Percentiles rank a stretch among this genome's conserved stretches.
These are phyloP conservation scores for Mycena latifolia DNA, from an alignment of 768 basidiomycete genomes.

Conservation along the genomic window DNA sequence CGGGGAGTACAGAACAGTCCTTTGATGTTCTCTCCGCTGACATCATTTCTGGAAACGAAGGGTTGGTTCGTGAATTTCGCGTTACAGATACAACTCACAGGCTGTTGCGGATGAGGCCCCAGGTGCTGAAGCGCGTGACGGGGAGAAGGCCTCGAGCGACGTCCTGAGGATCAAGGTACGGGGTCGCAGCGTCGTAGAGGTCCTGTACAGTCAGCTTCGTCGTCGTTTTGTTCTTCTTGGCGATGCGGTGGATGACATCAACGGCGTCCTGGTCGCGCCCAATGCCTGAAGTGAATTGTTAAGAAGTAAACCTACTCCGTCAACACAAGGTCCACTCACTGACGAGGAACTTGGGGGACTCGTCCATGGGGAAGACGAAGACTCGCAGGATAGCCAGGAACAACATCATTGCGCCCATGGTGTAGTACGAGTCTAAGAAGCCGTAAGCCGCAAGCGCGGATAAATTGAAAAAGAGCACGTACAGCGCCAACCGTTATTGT, in stretches of 20 bases:
- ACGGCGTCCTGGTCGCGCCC: constrained; percentile 67
- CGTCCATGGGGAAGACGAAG: constrained; percentile 66
- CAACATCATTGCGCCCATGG: constrained; percentile 73
- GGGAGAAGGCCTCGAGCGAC: constrained; percentile 43
- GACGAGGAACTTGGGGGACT: constrained; percentile 74
- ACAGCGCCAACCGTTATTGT: constrained; percentile 69
- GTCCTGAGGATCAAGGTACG: constrained; percentile 40
- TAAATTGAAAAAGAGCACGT: constrained; percentile 50
- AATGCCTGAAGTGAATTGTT: constrained; percentile 19
- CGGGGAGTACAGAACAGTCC: constrained; percentile 64
- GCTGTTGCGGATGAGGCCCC: constrained; percentile 63
- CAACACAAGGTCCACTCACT: constrained; percentile 51
- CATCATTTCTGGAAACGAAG: constrained; percentile 15
- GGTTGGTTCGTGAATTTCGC: background rate
- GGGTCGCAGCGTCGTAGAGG: constrained; percentile 44
- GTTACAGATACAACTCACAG: constrained; percentile 39
- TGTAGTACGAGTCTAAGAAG: constrained; percentile 62
- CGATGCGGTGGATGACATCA: constrained; percentile 63
- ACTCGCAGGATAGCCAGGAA: constrained; percentile 63
- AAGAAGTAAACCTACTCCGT: background rate
- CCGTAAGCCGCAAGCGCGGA: constrained; percentile 48
- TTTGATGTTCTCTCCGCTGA: constrained; percentile 55
- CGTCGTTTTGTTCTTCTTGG: constrained; percentile 61
- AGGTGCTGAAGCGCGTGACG: constrained; percentile 66
- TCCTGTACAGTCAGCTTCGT: constrained; percentile 59